Percentiles rank a stretch among this genome's conserved stretches.
These are phyloP conservation scores for Elsinoe ampelina DNA, from an alignment of 2,329 filamentous ascomycete species.

Conservation along the genomic window DNA sequence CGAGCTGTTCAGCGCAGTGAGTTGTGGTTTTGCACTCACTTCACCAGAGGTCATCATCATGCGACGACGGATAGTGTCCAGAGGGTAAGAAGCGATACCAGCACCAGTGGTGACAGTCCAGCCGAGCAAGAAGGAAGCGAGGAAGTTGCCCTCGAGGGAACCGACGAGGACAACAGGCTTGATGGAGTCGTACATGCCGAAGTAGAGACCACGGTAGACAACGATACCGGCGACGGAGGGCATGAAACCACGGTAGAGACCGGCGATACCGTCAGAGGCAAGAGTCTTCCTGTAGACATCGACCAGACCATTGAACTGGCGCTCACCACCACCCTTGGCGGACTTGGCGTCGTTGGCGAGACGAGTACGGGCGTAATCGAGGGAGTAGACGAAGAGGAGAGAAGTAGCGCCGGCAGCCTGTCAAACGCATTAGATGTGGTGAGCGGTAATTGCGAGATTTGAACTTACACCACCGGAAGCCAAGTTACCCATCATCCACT, in stretches of 20 bases:
- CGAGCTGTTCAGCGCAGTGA: neutral
- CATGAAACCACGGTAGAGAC: conserved; percentile 99
- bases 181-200: conserved; percentile 99
- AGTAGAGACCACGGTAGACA: conserved; percentile 99
- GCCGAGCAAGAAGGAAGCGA: conserved; percentile 96
- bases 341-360: conserved; percentile 99
- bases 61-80: conserved; percentile 99
- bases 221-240: conserved; percentile 98
- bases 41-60: conserved; percentile 99
- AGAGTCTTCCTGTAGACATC: conserved; percentile 99
- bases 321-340: conserved; percentile 91
- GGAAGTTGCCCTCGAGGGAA: conserved; percentile 92
- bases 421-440: neutral
- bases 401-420: conserved; percentile 98
- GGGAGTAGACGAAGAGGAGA: conserved; percentile 99
- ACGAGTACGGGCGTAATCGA: conserved; percentile 99
- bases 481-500: conserved; percentile 99
- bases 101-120: conserved; percentile 99
- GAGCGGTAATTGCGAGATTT: too few species aligned
- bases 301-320: conserved; percentile 99
- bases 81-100: conserved; percentile 99
- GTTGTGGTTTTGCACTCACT: conserved; percentile 35
- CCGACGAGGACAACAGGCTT: conserved; percentile 96
- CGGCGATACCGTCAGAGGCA: conserved; percentile 93
- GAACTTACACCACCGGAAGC: conserved; percentile 94